Base-by-base conservation (phyloP, 371 early-diverging fungal genomes). In the Gilbertella persicaria region DNA sequence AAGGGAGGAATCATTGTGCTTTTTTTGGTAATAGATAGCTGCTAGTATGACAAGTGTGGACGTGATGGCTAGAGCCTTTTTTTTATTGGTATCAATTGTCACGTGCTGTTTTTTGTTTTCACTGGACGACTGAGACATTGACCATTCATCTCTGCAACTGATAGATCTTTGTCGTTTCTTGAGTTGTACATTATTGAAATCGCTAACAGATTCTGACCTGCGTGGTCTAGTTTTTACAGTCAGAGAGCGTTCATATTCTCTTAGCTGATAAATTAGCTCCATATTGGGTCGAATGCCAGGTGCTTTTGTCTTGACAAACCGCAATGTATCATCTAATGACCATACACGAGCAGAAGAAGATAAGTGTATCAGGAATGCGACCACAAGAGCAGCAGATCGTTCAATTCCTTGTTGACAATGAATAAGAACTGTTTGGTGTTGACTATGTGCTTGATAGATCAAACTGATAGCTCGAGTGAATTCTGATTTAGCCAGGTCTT, bases 371-470 rank as follows among this genome's bases (percentile, higher is more conserved):
- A 71, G 10, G 12, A 58, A 71, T 4, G 71, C 71, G 30, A 71
- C 47, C 4, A 71, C 45, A 2, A 71, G 37, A 19, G 68, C 56
- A 5, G 71, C 71, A 0, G 71, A 71, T 4, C 71, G 60, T 43
- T 64, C 68, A 36, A 71, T 46, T 3, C 71, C 71, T 26, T 53
- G 62, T 29, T 64, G 68, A 40, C 62, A 67, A 47, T 64, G 71
- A 3, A 61, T 45, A 5, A 64, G 28, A 2, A 64, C 62, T 12
- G 20, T 53, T n/a, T 45, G 53, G 12, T 45, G 14, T 45, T 40
- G 29, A 25, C 24, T 26, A n/a, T 53, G 58, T 8, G 64, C 69
- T 9, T 14, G 14, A 9, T 61, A 45, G 6, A 69, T 53, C 7
- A 44, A 21, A 14, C 51, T 48, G 25, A 71, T 62, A 8, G 67